These are phyloP conservation scores for Ascobolus immersus DNA, from an alignment of 495 filamentous ascomycete species.

Conservation along the genomic window DNA sequence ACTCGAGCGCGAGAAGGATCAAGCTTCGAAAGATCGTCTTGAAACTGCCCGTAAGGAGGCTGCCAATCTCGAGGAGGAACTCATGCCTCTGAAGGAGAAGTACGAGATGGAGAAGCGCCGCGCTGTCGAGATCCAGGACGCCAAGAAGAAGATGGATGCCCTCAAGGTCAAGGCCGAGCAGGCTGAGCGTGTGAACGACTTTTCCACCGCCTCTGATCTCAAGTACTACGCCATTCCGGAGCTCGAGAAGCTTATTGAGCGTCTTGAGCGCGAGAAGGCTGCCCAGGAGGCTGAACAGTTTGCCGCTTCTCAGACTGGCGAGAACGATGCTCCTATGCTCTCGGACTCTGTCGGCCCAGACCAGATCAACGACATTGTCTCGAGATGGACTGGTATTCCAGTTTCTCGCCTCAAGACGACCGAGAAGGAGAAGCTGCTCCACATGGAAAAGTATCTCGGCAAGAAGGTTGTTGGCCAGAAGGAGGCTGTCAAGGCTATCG, in stretches of 20 bases:
- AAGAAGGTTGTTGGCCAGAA: slow-evolving; percentile 78
- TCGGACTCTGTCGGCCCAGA: slow-evolving; percentile 88
- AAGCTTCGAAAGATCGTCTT: slow-evolving; percentile 61
- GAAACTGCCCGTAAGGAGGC: slow-evolving; percentile 64
- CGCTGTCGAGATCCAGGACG: slow-evolving; percentile 74
- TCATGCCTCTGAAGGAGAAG: slow-evolving; percentile 76
- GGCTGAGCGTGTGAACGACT: slow-evolving; percentile 62
- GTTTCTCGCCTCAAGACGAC: slow-evolving; percentile 79
- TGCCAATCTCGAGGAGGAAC: slow-evolving; percentile 72
- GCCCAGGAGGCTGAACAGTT: slow-evolving; percentile 47
- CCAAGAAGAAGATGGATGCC: slow-evolving; percentile 77
- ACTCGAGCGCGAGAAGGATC: slow-evolving; percentile 76
- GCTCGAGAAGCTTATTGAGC: slow-evolving; percentile 48
- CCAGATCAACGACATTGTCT: slow-evolving; percentile 97
- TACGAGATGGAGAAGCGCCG: slow-evolving; percentile 79
- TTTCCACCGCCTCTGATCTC: slow-evolving; percentile 61
- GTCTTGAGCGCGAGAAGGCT: slow-evolving; percentile 57
- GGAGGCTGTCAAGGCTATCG: slow-evolving; percentile 80
- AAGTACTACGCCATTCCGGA: slow-evolving; percentile 95
- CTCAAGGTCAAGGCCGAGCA: slow-evolving; percentile 78
- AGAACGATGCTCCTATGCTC: slow-evolving; percentile 38
- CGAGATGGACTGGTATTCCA: slow-evolving; percentile 86
- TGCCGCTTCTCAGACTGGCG: slow-evolving; percentile 28
- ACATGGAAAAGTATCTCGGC: slow-evolving; percentile 69
- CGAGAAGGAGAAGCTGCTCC: slow-evolving; percentile 85